Evolutionary conservation across 164 flowering plant genomes (phyloP).

Genomic region (Vitis rotundifolia): DNA sequence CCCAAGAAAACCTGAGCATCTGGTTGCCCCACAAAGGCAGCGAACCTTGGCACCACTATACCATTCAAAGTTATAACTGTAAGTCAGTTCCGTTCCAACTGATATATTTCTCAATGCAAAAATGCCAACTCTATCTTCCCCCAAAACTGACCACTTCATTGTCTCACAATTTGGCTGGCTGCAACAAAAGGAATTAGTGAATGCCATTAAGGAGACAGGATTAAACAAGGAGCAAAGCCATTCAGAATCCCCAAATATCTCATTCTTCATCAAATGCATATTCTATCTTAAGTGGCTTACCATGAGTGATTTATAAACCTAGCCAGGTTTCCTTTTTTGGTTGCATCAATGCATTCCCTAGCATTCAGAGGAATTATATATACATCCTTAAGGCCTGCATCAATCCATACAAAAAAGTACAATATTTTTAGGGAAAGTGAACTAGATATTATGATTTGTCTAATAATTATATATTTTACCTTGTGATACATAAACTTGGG

Average conservation of each 20-base stretch:
- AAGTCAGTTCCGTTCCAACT: slow-evolving; percentile 72
- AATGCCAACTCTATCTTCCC: slow-evolving; percentile 93
- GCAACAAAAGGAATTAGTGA: slow-evolving; percentile 26
- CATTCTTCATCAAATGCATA: too few relatives aligned
- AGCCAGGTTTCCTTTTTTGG: slow-evolving; percentile 92
- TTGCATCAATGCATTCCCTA: slow-evolving; percentile 83
- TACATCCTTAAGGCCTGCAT: slow-evolving; percentile 84
- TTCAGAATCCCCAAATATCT: too few relatives aligned
- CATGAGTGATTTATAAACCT: slow-evolving; percentile 97
- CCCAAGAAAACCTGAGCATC: slow-evolving; percentile 94
- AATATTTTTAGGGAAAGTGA: not conserved
- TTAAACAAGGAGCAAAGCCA: too few relatives aligned
- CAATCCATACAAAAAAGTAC: slow-evolving; percentile 17
- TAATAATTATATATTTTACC: slow-evolving; percentile 37
- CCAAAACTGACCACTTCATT: slow-evolving; percentile 91
- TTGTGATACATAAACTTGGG: slow-evolving; percentile 72
- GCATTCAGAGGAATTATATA: slow-evolving; percentile 82
- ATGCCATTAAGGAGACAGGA: not conserved
- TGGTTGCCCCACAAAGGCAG: slow-evolving; percentile 86
- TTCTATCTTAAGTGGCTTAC: slow-evolving; percentile 38
- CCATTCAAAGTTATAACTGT: slow-evolving; percentile 97
- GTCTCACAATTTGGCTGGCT: slow-evolving; percentile 97
- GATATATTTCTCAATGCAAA: slow-evolving; percentile 82
- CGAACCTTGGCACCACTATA: slow-evolving; percentile 97
- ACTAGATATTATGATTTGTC: not conserved